phyloP scores from a whole-genome alignment of 2,329 filamentous ascomycete species.

The Acrodontium crateriforme region DNA sequence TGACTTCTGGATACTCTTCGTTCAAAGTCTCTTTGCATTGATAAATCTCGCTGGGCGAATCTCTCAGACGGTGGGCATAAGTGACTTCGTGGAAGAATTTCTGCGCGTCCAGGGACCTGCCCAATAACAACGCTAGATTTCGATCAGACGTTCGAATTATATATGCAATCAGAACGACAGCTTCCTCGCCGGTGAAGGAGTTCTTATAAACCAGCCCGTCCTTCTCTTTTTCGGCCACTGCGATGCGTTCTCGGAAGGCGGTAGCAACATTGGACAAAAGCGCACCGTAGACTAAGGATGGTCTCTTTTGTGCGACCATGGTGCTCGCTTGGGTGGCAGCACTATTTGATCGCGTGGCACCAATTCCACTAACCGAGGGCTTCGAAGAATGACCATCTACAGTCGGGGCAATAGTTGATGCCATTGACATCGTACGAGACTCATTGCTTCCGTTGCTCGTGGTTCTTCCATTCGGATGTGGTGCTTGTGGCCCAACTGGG shows the following conservation, averaged over 20 bases:
- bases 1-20: constrained; percentile 73
- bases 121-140: constrained; percentile 80
- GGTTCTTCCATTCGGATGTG: constrained; percentile 10
- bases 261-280: constrained; percentile 85
- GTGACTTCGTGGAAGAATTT: constrained; percentile 99
- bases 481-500: constrained; percentile 10
- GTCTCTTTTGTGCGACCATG: constrained; percentile 47
- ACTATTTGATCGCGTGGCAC: constrained; percentile 25
- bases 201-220: constrained; percentile 96
- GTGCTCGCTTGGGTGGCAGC: constrained; percentile 24
- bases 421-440: constrained; percentile 79
- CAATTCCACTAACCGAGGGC: constrained; percentile 2
- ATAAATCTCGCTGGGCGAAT: constrained; percentile 90
- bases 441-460: constrained; percentile 24
- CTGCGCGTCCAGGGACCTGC: constrained; percentile 85
- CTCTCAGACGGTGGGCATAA: constrained; percentile 87
- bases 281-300: constrained; percentile 86
- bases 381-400: neutral
- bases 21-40: constrained; percentile 89
- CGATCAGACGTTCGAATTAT: constrained; percentile 96
- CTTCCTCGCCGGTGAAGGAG: constrained; percentile 88
- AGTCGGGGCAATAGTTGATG: constrained; percentile 53
- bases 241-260: constrained; percentile 80
- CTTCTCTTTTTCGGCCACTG: constrained; percentile 77
- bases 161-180: constrained; percentile 86